Percentiles rank a stretch among this genome's conserved stretches.
phyloP scores from a whole-genome alignment of 73 alveolate species.

The Paramecium caudatum region DNA sequence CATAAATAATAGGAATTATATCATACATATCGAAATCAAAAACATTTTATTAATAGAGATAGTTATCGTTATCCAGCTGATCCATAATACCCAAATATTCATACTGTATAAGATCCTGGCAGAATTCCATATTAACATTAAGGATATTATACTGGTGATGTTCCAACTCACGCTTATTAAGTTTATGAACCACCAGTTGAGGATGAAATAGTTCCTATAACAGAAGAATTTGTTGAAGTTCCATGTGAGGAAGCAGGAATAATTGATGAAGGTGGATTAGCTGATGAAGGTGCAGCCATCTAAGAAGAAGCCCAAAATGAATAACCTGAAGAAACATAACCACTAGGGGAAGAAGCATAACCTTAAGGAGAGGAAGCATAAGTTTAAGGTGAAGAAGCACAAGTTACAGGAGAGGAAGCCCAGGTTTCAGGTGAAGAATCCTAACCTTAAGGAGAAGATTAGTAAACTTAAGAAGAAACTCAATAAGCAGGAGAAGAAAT shows the following conservation, averaged over 20 bases:
- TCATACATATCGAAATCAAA: slow-evolving; percentile 55
- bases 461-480: not conserved
- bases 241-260: slow-evolving; percentile 11
- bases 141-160: slow-evolving; percentile 50
- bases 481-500: not conserved
- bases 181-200: not conserved
- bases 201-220: not conserved
- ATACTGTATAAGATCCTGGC: not conserved
- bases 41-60: slow-evolving; percentile 50
- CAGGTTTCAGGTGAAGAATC: not conserved
- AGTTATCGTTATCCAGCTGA: slow-evolving; percentile 27
- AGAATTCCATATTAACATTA: not conserved
- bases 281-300: slow-evolving; percentile 46
- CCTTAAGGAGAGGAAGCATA: not conserved
- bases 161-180: not conserved
- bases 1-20: slow-evolving; percentile 47
- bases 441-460: not conserved
- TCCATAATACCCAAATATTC: slow-evolving; percentile 37
- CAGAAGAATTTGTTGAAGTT: not conserved
- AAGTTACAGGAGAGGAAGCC: not conserved
- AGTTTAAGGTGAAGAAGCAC: not conserved
- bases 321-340: slow-evolving; percentile 30
- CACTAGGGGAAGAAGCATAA: slow-evolving; percentile 4
- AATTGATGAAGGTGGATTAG: not conserved
- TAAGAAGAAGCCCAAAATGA: slow-evolving; percentile 2